Conservation (phyloP, 2,329 filamentous ascomycete species). For the Xylaria sp. region DNA sequence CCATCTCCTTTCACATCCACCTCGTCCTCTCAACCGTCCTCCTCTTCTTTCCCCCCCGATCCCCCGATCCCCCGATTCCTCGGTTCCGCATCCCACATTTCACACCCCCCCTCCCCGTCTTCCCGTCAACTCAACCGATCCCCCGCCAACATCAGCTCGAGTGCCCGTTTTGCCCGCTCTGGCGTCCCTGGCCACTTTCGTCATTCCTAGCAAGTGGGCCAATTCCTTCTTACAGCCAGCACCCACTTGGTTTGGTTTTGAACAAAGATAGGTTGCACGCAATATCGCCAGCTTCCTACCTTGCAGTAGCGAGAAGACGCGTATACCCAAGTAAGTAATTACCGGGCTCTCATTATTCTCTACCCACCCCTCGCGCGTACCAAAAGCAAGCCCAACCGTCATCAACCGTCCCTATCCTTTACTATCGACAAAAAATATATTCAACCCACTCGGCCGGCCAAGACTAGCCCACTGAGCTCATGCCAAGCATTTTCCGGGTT, state of each 20-base stretch:
- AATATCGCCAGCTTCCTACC: constrained; percentile 3
- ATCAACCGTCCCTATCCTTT: constrained; percentile 11
- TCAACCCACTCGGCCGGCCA: constrained; percentile 27
- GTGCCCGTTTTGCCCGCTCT: constrained; percentile 1
- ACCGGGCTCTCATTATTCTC: background rate
- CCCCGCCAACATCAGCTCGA: constrained; percentile 17
- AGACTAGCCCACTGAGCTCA: constrained; percentile 23
- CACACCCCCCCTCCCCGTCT: constrained; percentile 19
- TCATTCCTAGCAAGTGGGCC: constrained; percentile 22
- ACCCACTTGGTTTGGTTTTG: constrained; percentile 20
- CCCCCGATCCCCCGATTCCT: constrained; percentile 2
- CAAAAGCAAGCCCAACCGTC: constrained; percentile 8
- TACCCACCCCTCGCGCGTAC: background rate
- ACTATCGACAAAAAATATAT: constrained; percentile 6
- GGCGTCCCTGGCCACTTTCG: constrained; percentile 11
- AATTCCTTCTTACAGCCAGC: constrained; percentile 12
- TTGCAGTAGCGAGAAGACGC: constrained; percentile 3
- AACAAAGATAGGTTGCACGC: constrained; percentile 7
- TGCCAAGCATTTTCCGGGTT: constrained; percentile 23
- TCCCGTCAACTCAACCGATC: constrained; percentile 15
- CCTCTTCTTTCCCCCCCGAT: constrained; percentile 3
- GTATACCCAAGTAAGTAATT: constrained; percentile 17
- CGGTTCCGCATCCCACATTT: constrained; percentile 12
- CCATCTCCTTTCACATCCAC: constrained; percentile 15
- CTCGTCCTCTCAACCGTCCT: constrained; percentile 16